These are phyloP conservation scores for Suhomyces prunicola DNA, from an alignment of 805 yeast genomes.

Conservation along the genomic window DNA sequence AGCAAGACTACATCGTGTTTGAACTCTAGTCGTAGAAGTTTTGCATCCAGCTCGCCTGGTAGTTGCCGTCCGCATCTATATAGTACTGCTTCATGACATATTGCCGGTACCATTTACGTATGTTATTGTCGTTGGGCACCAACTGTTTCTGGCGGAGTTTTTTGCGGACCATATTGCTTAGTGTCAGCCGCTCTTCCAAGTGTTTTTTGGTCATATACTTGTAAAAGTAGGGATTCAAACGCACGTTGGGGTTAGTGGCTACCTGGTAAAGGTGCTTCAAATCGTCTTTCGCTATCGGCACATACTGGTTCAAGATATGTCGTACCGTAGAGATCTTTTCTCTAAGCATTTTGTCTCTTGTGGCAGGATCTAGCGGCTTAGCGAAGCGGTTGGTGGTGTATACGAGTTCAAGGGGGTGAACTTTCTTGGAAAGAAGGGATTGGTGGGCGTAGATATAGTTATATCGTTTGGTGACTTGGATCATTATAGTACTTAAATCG, in stretches of 20 bases:
- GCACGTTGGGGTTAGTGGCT: constrained; percentile 7
- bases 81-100: constrained; percentile 32
- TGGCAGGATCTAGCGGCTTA: constrained; percentile 26
- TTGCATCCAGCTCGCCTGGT: constrained; percentile 22
- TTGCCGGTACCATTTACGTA: constrained; percentile 23
- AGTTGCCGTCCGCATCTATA: constrained; percentile 15
- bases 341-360: constrained; percentile 24
- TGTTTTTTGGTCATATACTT: constrained; percentile 25
- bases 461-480: constrained; percentile 16
- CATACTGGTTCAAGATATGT: constrained; percentile 11
- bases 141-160: constrained; percentile 21
- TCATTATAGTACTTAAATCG: constrained; percentile 6
- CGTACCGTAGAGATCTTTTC: constrained; percentile 23
- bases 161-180: constrained; percentile 17
- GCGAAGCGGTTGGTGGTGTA: constrained; percentile 31
- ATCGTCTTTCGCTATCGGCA: constrained; percentile 20
- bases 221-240: constrained; percentile 24
- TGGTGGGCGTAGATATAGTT: constrained; percentile 20
- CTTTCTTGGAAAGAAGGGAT: constrained; percentile 19
- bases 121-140: constrained; percentile 29
- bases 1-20: constrained; percentile 38
- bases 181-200: constrained; percentile 7
- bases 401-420: constrained; percentile 29
- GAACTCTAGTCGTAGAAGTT: constrained; percentile 21
- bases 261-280: constrained; percentile 17